A percentile compares a stretch with the other conserved stretches of the same genome.
phyloP scores from a whole-genome alignment of 169 alveolate genomes.

The Toxoplasma gondii region DNA sequence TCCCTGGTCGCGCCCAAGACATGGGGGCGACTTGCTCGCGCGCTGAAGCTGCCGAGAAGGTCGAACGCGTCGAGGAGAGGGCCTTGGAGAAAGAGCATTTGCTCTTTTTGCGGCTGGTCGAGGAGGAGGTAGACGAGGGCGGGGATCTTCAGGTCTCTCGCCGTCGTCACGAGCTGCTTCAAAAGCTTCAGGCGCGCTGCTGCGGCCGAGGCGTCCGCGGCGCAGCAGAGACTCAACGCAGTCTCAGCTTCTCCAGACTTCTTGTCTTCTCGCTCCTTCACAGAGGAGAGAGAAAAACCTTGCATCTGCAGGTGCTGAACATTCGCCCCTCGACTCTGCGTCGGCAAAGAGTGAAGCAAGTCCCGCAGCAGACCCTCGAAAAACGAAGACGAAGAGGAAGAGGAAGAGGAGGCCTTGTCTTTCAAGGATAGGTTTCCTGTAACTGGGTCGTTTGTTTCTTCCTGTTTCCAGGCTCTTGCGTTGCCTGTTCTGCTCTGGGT shows the following conservation, averaged over 20 bases:
- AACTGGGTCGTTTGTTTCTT: background rate
- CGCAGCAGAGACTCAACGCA: too few species aligned
- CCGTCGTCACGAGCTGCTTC: constrained; percentile 52
- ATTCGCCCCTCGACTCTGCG: background rate
- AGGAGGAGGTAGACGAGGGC: constrained; percentile 45
- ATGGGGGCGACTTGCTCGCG: background rate
- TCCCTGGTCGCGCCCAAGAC: background rate
- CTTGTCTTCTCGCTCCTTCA: background rate
- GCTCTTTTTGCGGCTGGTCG: constrained; percentile 50
- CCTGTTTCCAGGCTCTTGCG: background rate
- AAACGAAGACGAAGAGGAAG: background rate
- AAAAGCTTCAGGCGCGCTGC: constrained; percentile 49
- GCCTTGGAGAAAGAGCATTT: background rate
- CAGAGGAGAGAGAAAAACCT: background rate
- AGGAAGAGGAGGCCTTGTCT: background rate
- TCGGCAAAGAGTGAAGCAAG: background rate
- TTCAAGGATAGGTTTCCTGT: background rate
- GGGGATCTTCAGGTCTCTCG: constrained; percentile 27
- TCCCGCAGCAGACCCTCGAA: background rate
- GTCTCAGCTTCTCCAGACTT: background rate
- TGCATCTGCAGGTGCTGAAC: constrained; percentile 5
- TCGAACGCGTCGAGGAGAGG: background rate
- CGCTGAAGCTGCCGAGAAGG: background rate
- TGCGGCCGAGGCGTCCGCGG: constrained; percentile 39
- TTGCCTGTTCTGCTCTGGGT: too few species aligned